phyloP scores from a whole-genome alignment of 352 stramenopile genomes.

The Phytophthora litchii region DNA sequence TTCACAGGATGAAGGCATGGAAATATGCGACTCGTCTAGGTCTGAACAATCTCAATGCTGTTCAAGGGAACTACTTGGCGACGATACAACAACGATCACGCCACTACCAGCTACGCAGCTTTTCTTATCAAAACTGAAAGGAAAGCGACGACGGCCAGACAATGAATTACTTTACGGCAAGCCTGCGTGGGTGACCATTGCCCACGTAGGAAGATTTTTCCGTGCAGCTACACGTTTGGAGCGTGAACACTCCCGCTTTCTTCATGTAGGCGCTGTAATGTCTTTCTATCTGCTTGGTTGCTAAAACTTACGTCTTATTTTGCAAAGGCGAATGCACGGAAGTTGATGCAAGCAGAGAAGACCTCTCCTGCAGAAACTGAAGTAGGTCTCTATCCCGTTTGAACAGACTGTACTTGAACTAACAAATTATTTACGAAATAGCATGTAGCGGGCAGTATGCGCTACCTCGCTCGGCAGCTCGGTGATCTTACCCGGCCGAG shows the following conservation, averaged over 20 bases:
- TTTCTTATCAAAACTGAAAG: conserved; percentile 67
- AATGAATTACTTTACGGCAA: conserved; percentile 52
- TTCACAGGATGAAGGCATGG: conserved; percentile 9
- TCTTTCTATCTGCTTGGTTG: not conserved
- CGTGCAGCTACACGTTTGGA: conserved; percentile 58
- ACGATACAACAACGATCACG: conserved; percentile 13
- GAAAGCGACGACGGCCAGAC: conserved; percentile 53
- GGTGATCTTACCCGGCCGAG: conserved; percentile 38
- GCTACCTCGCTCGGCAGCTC: conserved; percentile 50
- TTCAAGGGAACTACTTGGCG: conserved; percentile 9
- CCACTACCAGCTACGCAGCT: conserved; percentile 60
- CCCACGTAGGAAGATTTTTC: conserved; percentile 63
- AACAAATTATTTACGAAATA: conserved; percentile 8
- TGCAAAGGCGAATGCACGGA: conserved; percentile 47
- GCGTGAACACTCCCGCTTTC: conserved; percentile 54
- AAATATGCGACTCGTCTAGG: conserved; percentile 11
- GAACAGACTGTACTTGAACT: not conserved
- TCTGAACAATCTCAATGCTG: not conserved
- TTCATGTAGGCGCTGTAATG: conserved; percentile 44
- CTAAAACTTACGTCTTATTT: conserved; percentile 5
- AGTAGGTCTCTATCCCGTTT: conserved; percentile 20
- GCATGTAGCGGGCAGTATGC: conserved; percentile 53
- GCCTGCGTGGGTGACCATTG: conserved; percentile 58
- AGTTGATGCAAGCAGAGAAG: conserved; percentile 49
- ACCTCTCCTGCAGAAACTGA: conserved; percentile 28